A percentile compares a stretch with the other conserved stretches of the same genome.
Evolutionary conservation across 2,329 filamentous ascomycete genomes (phyloP).

Genomic region (Madurella fahalii): DNA sequence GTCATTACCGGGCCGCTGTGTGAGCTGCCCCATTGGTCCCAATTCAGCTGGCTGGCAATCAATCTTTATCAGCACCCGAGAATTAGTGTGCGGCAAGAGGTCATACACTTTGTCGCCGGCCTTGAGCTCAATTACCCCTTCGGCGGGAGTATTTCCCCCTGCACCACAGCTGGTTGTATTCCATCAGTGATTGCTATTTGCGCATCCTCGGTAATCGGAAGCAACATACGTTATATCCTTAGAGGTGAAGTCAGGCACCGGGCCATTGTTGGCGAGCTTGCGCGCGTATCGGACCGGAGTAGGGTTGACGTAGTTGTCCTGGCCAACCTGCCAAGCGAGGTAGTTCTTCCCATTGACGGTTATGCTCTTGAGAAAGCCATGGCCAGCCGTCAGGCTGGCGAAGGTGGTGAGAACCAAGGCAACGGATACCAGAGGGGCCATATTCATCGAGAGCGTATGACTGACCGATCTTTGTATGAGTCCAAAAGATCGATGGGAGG

Average conservation of each 20-base stretch:
- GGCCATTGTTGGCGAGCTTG: constrained; percentile 24
- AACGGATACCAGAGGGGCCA: constrained; percentile 1
- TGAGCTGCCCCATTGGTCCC: constrained; percentile 34
- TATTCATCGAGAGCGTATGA: background rate
- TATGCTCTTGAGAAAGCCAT: constrained; percentile 29
- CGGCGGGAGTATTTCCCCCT: constrained; percentile 19
- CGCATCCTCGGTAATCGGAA: background rate
- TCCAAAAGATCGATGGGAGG: too few species aligned
- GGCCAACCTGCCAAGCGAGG: constrained; percentile 28
- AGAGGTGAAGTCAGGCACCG: constrained; percentile 25
- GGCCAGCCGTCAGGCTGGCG: constrained; percentile 21
- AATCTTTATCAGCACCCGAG: too few species aligned
- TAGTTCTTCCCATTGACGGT: constrained; percentile 28
- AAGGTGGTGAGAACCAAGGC: constrained; percentile 7
- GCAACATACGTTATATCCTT: constrained; percentile 23
- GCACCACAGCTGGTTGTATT: constrained; percentile 14
- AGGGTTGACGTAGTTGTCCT: constrained; percentile 28
- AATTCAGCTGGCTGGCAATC: constrained; percentile 17
- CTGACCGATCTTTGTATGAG: too few species aligned
- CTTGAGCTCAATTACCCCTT: constrained; percentile 19
- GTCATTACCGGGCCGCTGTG: constrained; percentile 34
- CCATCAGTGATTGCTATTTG: background rate
- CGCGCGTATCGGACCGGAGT: constrained; percentile 26
- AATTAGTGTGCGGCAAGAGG: too few species aligned
- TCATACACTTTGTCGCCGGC: constrained; percentile 23